phyloP scores from a whole-genome alignment of 2,329 filamentous ascomycete genomes.

The Domatiomyces catenatus region DNA sequence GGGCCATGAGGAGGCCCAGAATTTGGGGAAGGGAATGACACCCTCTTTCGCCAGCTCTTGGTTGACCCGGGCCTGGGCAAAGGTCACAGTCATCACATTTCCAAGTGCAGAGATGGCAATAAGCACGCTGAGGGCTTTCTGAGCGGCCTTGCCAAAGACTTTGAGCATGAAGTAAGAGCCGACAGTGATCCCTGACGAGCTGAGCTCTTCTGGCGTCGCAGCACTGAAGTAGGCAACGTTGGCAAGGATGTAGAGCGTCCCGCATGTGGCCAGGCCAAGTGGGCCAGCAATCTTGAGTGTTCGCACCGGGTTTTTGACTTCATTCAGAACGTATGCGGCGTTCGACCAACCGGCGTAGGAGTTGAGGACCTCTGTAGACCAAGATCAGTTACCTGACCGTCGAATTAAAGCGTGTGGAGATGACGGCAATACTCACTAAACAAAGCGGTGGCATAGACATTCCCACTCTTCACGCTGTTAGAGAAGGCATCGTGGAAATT shows the following conservation, averaged over 20 bases:
- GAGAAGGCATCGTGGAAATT: slow-evolving; percentile 24
- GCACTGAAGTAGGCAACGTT: slow-evolving; percentile 46
- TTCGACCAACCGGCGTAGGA: slow-evolving; percentile 40
- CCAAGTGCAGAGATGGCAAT: slow-evolving; percentile 41
- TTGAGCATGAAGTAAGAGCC: slow-evolving; percentile 44
- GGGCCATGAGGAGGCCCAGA: slow-evolving; percentile 55
- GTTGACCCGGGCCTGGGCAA: slow-evolving; percentile 38
- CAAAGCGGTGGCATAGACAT: slow-evolving; percentile 18
- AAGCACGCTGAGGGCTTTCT: slow-evolving; percentile 30
- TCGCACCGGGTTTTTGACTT: slow-evolving; percentile 40
- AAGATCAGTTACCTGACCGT: slow-evolving; percentile 25
- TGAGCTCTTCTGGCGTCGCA: slow-evolving; percentile 40
- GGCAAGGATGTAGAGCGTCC: slow-evolving; percentile 40
- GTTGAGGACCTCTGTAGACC: slow-evolving; percentile 27
- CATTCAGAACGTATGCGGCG: slow-evolving; percentile 42
- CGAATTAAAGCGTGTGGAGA: neutral
- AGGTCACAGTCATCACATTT: slow-evolving; percentile 44
- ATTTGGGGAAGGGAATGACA: slow-evolving; percentile 46
- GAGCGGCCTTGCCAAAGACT: slow-evolving; percentile 32
- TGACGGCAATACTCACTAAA: neutral
- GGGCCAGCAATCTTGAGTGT: slow-evolving; percentile 44
- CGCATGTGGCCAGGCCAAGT: slow-evolving; percentile 37
- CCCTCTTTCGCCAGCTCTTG: slow-evolving; percentile 54
- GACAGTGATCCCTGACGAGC: slow-evolving; percentile 38
- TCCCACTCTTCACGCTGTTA: neutral